Evolutionary conservation across 2,329 filamentous ascomycete genomes (phyloP).

Genomic region (Graphilbum fragrans): DNA sequence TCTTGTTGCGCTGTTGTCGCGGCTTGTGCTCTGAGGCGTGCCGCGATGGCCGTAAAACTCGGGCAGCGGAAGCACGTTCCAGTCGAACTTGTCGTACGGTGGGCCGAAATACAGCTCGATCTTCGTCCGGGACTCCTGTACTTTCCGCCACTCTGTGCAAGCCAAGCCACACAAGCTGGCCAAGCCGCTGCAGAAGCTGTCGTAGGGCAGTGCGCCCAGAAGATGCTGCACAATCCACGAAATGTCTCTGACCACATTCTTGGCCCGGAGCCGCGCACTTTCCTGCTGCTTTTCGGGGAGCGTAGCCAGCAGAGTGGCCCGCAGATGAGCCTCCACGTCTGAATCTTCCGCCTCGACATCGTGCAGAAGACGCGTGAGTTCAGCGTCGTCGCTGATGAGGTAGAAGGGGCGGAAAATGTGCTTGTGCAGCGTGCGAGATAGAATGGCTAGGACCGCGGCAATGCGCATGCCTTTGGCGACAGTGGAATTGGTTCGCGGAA

Average conservation of each 20-base stretch:
- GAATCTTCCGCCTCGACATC: conserved; percentile 18
- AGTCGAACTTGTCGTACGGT: conserved; percentile 21
- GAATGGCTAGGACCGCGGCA: conserved; percentile 19
- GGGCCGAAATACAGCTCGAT: conserved; percentile 24
- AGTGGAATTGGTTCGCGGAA: conserved; percentile 21
- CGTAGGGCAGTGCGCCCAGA: conserved; percentile 18
- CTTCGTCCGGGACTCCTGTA: conserved; percentile 19
- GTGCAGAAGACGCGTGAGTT: conserved; percentile 18
- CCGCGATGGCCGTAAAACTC: conserved; percentile 12
- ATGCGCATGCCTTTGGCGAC: conserved; percentile 24
- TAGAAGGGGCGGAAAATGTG: conserved; percentile 23
- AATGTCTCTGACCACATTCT: conserved; percentile 21
- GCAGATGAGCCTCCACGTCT: conserved; percentile 17
- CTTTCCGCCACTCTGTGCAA: conserved; percentile 19
- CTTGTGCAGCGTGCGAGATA: conserved; percentile 19
- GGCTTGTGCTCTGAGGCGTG: background rate
- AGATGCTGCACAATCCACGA: conserved; percentile 21
- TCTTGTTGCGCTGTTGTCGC: background rate
- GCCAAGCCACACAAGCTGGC: conserved; percentile 16
- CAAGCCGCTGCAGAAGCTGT: conserved; percentile 17
- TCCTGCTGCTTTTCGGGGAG: conserved; percentile 17
- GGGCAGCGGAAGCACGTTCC: conserved; percentile 21
- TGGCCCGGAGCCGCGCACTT: conserved; percentile 15
- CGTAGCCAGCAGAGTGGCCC: conserved; percentile 18
- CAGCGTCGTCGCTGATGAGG: conserved; percentile 18